phyloP scores from a whole-genome alignment of 768 basidiomycete species.

The Daedaleopsis nitida region DNA sequence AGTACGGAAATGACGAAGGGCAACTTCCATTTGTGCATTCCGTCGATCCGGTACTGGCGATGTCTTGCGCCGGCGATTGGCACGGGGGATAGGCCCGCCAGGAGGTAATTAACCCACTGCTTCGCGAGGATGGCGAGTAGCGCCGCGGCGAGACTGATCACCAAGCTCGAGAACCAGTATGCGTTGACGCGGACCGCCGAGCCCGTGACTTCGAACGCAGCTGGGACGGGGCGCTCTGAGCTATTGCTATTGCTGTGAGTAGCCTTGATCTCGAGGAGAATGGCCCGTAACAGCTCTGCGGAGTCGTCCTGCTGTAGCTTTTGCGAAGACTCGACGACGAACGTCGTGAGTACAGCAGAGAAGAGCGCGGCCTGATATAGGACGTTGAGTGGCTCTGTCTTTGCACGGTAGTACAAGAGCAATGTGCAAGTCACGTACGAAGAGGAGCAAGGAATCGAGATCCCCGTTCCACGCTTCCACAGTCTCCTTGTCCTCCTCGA shows the following conservation, averaged over 20 bases:
- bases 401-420: not conserved
- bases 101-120: slow-evolving; percentile 46
- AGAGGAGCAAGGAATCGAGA: slow-evolving; percentile 19
- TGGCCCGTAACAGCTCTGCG: slow-evolving; percentile 8
- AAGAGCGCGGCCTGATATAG: slow-evolving; percentile 32
- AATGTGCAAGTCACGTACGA: slow-evolving; percentile 4
- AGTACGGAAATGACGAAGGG: slow-evolving; percentile 41
- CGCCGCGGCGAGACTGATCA: slow-evolving; percentile 44
- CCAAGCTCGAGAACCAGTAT: slow-evolving; percentile 42
- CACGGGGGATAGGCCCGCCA: slow-evolving; percentile 31
- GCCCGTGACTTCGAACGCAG: slow-evolving; percentile 22
- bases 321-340: slow-evolving; percentile 29
- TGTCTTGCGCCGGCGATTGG: slow-evolving; percentile 41
- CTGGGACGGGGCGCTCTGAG: not conserved
- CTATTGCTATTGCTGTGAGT: no score
- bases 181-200: slow-evolving; percentile 41
- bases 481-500: slow-evolving; percentile 3
- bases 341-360: slow-evolving; percentile 32
- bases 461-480: slow-evolving; percentile 8
- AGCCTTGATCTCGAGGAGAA: not conserved
- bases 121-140: slow-evolving; percentile 48
- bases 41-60: slow-evolving; percentile 42
- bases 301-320: slow-evolving; percentile 25
- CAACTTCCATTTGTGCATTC: slow-evolving; percentile 42
- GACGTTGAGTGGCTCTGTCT: not conserved